Evolutionary conservation across 345 rosid species (phyloP).

Genomic region (Streptanthus diversifolius): DNA sequence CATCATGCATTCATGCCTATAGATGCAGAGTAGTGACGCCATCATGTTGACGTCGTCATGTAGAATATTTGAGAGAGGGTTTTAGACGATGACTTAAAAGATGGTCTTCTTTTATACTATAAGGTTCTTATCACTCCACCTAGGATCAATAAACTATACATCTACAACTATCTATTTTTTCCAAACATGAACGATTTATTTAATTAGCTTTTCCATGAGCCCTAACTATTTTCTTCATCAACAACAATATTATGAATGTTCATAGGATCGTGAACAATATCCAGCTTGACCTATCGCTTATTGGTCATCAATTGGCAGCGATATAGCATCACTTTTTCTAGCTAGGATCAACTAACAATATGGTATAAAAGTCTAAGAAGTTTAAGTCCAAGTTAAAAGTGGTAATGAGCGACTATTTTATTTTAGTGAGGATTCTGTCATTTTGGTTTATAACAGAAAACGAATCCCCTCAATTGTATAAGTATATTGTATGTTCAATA

Average conservation of each 20-base stretch:
- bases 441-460: background rate
- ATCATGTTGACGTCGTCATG: background rate
- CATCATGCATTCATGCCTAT: background rate
- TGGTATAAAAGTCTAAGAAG: background rate
- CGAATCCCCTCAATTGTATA: background rate
- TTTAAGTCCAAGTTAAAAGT: background rate
- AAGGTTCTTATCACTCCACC: background rate
- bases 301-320: background rate
- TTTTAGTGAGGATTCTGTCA: background rate
- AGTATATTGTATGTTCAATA: background rate
- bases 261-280: background rate
- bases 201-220: constrained; percentile 15
- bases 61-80: constrained; percentile 4
- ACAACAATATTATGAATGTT: background rate
- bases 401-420: background rate
- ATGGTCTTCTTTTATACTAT: constrained; percentile 9
- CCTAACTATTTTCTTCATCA: background rate
- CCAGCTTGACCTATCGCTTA: background rate
- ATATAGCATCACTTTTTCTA: background rate
- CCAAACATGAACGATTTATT: constrained; percentile 6
- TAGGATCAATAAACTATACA: background rate
- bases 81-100: constrained; percentile 12
- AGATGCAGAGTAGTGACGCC: background rate
- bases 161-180: background rate
- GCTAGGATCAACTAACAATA: background rate